Conservation (phyloP, 176 grass and related monocot genomes). For the Eragrostis curvula region DNA sequence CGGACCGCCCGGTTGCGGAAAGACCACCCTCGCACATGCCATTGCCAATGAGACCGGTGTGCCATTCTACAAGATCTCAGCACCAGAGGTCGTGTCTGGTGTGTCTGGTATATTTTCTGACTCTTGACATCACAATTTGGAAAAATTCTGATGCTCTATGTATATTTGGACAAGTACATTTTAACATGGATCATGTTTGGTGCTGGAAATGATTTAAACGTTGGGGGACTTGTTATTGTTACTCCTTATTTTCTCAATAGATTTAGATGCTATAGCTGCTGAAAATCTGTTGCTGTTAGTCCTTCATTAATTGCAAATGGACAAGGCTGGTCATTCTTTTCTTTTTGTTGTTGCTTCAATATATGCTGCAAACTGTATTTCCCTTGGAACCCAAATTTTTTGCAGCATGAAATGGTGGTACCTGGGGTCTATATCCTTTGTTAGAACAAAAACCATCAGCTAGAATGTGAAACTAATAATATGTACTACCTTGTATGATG, state of each 20-base stretch:
- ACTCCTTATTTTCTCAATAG: neutral
- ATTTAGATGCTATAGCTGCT: neutral
- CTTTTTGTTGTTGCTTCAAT: neutral
- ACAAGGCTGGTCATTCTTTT: neutral
- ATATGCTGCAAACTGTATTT: neutral
- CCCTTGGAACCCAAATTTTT: neutral
- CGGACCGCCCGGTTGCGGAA: constrained; percentile 82
- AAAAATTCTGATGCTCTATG: neutral
- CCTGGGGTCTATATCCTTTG: neutral
- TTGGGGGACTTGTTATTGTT: neutral
- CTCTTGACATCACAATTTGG: neutral
- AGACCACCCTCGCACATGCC: constrained; percentile 86
- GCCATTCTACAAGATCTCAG: constrained; percentile 93
- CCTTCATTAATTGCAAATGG: neutral
- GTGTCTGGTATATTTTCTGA: constrained; percentile 61
- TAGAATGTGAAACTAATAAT: neutral
- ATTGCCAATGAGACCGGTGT: constrained; percentile 85
- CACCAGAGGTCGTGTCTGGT: constrained; percentile 76
- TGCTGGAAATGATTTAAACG: neutral
- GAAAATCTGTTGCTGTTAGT: neutral
- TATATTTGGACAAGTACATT: neutral
- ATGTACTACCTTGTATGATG: neutral
- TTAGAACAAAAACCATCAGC: neutral
- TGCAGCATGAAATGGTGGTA: neutral
- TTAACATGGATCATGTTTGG: neutral